Conservation (phyloP, 768 basidiomycete genomes). For the Cyclocybe aegerita region DNA sequence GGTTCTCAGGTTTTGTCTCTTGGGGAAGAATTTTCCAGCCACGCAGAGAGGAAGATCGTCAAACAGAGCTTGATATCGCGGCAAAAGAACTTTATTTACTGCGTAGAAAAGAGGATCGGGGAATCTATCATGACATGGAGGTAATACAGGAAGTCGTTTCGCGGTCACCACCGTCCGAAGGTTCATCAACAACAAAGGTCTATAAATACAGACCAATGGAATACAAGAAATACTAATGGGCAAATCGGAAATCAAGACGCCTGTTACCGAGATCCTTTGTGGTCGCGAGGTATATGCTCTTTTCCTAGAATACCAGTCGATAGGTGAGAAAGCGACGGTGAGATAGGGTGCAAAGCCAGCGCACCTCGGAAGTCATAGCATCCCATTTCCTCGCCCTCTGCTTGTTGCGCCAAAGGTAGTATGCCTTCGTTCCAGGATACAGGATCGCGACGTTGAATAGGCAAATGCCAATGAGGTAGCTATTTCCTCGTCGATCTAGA, state of each 20-base stretch:
- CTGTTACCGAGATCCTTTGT: conserved; percentile 61
- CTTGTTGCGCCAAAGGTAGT: conserved; percentile 59
- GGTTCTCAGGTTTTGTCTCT: too few relatives aligned
- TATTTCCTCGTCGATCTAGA: conserved; percentile 60
- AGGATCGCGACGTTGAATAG: conserved; percentile 49
- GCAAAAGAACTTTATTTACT: too few relatives aligned
- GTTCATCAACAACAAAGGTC: too few relatives aligned
- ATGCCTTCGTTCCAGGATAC: conserved; percentile 53
- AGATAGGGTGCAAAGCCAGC: conserved; percentile 6
- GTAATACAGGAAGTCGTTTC: too few relatives aligned
- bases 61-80: too few relatives aligned
- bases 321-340: neutral
- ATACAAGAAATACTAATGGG: conserved; percentile 43
- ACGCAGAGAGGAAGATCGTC: too few relatives aligned
- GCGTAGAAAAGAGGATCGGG: too few relatives aligned
- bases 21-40: too few relatives aligned
- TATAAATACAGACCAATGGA: too few relatives aligned
- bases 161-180: too few relatives aligned
- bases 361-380: conserved; percentile 48
- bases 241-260: conserved; percentile 64
- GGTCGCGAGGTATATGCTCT: conserved; percentile 51
- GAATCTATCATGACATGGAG: too few relatives aligned
- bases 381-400: conserved; percentile 57
- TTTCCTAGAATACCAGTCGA: conserved; percentile 38
- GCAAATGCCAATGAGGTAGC: conserved; percentile 50